Evolutionary conservation across 805 yeast species (phyloP), one percentile per base, ranked within the genome.

Genomic region (Candida railenensis): DNA sequence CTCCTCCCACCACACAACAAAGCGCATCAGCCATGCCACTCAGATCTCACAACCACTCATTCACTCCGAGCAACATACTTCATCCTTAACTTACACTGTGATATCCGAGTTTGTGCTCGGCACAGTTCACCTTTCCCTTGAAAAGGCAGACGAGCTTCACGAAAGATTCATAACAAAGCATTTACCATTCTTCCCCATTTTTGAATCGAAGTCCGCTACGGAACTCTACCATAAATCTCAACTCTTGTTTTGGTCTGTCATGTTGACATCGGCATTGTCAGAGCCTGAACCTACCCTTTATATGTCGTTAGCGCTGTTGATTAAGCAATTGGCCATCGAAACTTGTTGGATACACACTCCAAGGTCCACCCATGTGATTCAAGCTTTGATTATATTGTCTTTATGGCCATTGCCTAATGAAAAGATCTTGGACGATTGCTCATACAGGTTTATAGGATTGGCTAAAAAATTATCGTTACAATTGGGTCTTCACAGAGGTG

Each of bases 291-390:
- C 97, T 2, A 76, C 87, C 0, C 61, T 89, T 40, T 91, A 91
- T 69, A 80, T 81, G 64, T 76, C 85, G 22, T 69, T 90, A 40
- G 85, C 94, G 14, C 80, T 88, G 1, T 72, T 89, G 37, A 87
- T 91, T 53, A 88, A 87, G 57, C 94, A 88, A 57, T 69, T 90
- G 53, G 96, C 96, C 0, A 89, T 89, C 44, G 96, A 88, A 58
- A 88, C 95, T 0, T 89, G 96, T 66, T 89, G 96, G 95, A 81
- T 90, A 42, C 73, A 91, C 47, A 91, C 97, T 0, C 97, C 97
- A 2, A 76, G 97, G 59, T 87, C 96, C 2, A 88, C 97, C 0
- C 96, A 91, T 62, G 91, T 91, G 34, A 89, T 91, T 5, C 97
- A 91, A 60, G 96, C 97, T 0, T 70, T 91, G 34, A 68, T 91